Conservation (phyloP, 495 filamentous ascomycete species). For the Xylaria grammica region DNA sequence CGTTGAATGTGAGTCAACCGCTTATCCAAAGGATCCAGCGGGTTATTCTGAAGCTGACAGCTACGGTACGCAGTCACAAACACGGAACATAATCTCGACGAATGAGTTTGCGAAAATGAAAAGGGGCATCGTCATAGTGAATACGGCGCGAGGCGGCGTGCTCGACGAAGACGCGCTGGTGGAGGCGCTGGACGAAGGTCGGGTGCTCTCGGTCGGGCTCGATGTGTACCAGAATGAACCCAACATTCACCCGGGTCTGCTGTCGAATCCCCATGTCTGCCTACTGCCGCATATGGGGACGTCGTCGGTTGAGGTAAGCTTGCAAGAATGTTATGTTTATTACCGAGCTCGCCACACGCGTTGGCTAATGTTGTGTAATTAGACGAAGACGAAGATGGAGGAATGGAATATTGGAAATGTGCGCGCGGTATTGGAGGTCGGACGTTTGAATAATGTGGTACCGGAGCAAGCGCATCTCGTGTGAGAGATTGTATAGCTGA, state of each 20-base stretch:
- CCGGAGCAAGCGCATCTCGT: constrained; percentile 55
- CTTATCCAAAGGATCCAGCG: no score
- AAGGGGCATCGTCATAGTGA: constrained; percentile 70
- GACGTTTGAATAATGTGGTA: constrained; percentile 63
- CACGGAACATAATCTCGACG: constrained; percentile 61
- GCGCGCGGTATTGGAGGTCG: constrained; percentile 59
- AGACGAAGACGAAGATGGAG: constrained; percentile 63
- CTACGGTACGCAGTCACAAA: no score
- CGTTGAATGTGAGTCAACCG: constrained; percentile 70
- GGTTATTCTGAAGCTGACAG: no score
- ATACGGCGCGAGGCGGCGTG: constrained; percentile 71
- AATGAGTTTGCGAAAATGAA: constrained; percentile 73
- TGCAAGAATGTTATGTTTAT: not conserved
- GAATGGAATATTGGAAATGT: constrained; percentile 65
- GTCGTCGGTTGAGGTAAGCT: constrained; percentile 46
- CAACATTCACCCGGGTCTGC: constrained; percentile 68
- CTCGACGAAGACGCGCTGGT: constrained; percentile 76
- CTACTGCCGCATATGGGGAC: constrained; percentile 84
- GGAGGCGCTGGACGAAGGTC: constrained; percentile 65
- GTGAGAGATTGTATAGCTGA: not conserved
- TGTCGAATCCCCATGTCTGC: constrained; percentile 72
- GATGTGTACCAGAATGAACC: constrained; percentile 81
- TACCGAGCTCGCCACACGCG: no score
- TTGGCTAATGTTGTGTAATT: no score
- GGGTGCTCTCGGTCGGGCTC: constrained; percentile 67